Base-by-base conservation (phyloP, 2,329 filamentous ascomycete species). In the Fusarium metavorans region DNA sequence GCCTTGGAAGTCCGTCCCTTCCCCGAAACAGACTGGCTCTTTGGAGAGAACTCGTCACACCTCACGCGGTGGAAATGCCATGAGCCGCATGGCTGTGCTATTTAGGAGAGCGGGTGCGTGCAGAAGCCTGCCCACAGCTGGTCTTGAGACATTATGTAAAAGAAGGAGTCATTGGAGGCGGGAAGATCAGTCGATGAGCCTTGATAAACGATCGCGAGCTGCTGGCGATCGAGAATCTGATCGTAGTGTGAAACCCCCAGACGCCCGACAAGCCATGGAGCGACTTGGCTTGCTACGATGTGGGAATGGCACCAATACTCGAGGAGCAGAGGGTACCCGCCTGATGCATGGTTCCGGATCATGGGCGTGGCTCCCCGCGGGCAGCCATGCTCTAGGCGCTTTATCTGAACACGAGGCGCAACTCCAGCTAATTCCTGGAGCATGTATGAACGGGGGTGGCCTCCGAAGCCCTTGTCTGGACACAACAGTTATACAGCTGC, bases 401-500 rank as follows among this genome's bases (percentile, higher is more conserved):
- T 66, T 56, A 54, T 70, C 67, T 71, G 72, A 77, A 75, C 75
- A 77, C 73, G 71, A 74, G 71, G 69, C 63, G 62, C 66, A 67
- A 67, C 50, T 64, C 56, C 66, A 66, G 65, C 30, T 61, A n/a
- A 61, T 23, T 64, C 72, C 52, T 63, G 61, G 71, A 52, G 43
- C 27, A 34, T 67, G 54, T 48, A 63, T 58, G 37, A 63, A 37
- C 25, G 48, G 18, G 27, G 48, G 25, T 30, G 25, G 10, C 10
- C 54, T 67, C 63, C 68, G 64, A 65, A 73, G 52, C 68, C 58
- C 54, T 63, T 59, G 57, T 13, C 66, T 39, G 43, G 64, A 52
- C 57, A 70, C 58, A 35, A 32, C 66, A 59, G 65, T 59, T 23
- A 20, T 35, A 62, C 50, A 67, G 43, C 43, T 50, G 23, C 37